Evolutionary conservation across 257 asterid genomes (phyloP), one percentile per base, ranked within the genome.

Genomic region (Nicotiana attenuata): DNA sequence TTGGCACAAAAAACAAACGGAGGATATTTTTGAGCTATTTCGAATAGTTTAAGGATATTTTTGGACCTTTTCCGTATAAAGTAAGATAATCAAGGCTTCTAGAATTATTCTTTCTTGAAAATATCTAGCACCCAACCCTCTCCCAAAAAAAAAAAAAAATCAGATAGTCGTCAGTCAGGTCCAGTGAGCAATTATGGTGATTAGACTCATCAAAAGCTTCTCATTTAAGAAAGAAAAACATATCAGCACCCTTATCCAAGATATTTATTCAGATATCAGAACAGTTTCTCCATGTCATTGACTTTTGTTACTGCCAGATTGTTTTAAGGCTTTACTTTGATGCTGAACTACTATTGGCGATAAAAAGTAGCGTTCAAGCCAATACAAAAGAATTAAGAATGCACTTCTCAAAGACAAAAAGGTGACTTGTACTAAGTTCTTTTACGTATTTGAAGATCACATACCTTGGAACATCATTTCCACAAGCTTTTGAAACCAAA

Each of bases 401-500:
- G 65, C 13, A 41, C 47, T 65, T 28, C n/a, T 38, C 57, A 56
- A 68, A 13, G n/a, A 24, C 17, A 81, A 67, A 68, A 60, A 13
- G 7, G 8, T 14, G 61, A 13, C 61, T 41, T n/a, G 29, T 11
- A 71, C 60, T 60, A 71, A 71, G 14, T 71, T 71, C 78, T n/a
- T 15, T 73, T 3, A 24, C 15, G 14, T 24, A 73, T 47, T 73
- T 47, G 56, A 47, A 47, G 60, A 47, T 73, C 38, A 14, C 61
- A 47, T 73, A 96, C 97, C 99, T 92, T 11, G 97, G 89, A 64
- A 94, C 98, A 82, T 96, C 99, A 63, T 94, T 92, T 81, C 99
- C 98, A 59, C 99, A 96, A 28, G 98, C 93, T 89, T 90, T 96
- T 65, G 98, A 91, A 86, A 96, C 97, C 84, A 94, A 85, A 83